Conservation (phyloP, 176 grass and related monocot species). For the Rhynchospora breviuscula region DNA sequence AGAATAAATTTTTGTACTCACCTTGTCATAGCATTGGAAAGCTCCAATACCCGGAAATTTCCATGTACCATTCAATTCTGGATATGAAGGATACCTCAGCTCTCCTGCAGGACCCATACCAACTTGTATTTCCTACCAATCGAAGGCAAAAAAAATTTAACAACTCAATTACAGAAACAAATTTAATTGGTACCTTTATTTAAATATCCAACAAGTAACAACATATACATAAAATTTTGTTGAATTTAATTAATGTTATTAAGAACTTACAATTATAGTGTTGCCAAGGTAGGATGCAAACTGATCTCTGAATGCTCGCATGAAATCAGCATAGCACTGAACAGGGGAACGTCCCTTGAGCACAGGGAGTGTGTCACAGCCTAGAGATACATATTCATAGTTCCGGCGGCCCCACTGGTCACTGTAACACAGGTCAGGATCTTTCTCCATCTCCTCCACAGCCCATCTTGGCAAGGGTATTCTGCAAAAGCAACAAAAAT, state of each 20-base stretch:
- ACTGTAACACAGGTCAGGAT: slow-evolving; percentile 62
- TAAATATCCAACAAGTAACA: no score
- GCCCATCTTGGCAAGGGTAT: slow-evolving; percentile 70
- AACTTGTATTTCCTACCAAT: slow-evolving; percentile 66
- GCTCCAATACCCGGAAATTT: slow-evolving; percentile 67
- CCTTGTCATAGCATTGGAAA: slow-evolving; percentile 79
- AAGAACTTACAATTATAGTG: slow-evolving; percentile 50
- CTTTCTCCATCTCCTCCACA: slow-evolving; percentile 58
- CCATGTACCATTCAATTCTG: slow-evolving; percentile 58
- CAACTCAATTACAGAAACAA: background rate
- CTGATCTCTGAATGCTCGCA: slow-evolving; percentile 71
- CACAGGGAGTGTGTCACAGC: slow-evolving; percentile 63
- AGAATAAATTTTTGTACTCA: background rate
- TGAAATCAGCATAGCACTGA: slow-evolving; percentile 90
- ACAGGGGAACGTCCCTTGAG: slow-evolving; percentile 69
- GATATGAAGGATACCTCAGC: slow-evolving; percentile 82
- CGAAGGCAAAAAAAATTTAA: background rate
- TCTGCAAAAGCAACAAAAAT: slow-evolving; percentile 21
- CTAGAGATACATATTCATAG: slow-evolving; percentile 71
- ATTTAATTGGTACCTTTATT: no score
- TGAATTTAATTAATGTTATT: no score
- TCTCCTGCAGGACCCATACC: slow-evolving; percentile 83
- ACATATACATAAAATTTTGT: no score
- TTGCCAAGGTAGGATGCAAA: slow-evolving; percentile 52
- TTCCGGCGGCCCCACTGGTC: slow-evolving; percentile 80